A percentile compares a stretch with the other conserved stretches of the same genome.
Conservation (phyloP, 2,329 filamentous ascomycete species). For the Chalara sp. region DNA sequence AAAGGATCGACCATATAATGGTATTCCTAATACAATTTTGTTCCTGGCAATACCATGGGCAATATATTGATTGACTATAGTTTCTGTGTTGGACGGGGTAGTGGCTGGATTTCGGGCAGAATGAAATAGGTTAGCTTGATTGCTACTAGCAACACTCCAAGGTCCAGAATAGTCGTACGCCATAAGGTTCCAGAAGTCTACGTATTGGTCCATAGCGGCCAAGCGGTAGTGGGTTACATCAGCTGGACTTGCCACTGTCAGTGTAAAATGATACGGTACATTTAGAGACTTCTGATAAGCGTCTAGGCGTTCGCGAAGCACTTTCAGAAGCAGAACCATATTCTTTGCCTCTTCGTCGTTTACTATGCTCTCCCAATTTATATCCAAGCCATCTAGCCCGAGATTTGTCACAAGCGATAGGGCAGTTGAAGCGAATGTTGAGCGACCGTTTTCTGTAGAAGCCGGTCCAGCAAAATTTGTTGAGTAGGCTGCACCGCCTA, state of each 20-base stretch:
- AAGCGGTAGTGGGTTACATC: conserved; percentile 43
- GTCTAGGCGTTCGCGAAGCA: conserved; percentile 36
- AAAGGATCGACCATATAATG: conserved; percentile 73
- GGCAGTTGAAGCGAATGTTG: too few relatives aligned
- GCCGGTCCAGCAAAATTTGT: too few relatives aligned
- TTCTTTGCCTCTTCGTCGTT: too few relatives aligned
- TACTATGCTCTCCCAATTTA: too few relatives aligned
- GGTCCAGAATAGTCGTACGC: conserved; percentile 65
- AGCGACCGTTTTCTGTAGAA: too few relatives aligned
- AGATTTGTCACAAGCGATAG: too few relatives aligned
- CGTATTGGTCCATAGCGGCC: conserved; percentile 34
- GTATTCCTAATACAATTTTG: conserved; percentile 74
- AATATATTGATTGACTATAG: conserved; percentile 62
- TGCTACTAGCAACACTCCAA: conserved; percentile 57
- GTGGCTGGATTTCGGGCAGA: conserved; percentile 43
- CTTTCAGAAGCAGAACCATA: too few relatives aligned
- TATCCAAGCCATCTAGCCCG: too few relatives aligned
- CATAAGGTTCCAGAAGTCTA: conserved; percentile 59
- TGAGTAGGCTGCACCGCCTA: too few relatives aligned
- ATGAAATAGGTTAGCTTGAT: conserved; percentile 65
- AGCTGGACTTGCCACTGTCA: conserved; percentile 47
- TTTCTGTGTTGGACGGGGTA: conserved; percentile 65
- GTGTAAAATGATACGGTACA: conserved; percentile 42
- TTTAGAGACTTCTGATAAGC: conserved; percentile 38
- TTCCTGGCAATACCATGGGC: conserved; percentile 50